These are phyloP conservation scores for Neurospora sp. DNA, from an alignment of 495 filamentous ascomycete genomes.

Conservation along the genomic window DNA sequence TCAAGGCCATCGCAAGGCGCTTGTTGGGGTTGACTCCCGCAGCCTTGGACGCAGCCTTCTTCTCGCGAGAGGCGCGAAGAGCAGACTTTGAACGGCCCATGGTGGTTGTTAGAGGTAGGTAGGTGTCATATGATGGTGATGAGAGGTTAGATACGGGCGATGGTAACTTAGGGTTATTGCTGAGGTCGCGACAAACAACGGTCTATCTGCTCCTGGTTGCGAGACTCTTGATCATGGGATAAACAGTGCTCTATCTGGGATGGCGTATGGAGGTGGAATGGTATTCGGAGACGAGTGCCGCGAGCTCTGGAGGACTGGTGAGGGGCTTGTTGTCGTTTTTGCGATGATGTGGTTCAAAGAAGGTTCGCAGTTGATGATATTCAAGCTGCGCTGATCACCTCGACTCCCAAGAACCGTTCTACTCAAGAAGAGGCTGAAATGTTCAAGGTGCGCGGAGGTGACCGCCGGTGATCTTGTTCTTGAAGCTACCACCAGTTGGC, in stretches of 20 bases:
- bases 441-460: background rate
- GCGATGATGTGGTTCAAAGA: background rate
- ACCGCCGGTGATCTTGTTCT: background rate
- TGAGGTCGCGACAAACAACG: background rate
- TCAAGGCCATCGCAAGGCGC: background rate
- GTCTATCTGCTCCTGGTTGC: background rate
- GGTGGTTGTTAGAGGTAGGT: background rate
- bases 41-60: background rate
- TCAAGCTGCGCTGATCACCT: background rate
- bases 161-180: too few species aligned
- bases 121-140: too few species aligned
- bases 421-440: background rate
- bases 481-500: background rate
- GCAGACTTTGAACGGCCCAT: background rate
- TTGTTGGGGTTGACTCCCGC: background rate
- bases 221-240: background rate
- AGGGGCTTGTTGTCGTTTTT: background rate
- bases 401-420: background rate
- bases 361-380: background rate
- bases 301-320: background rate
- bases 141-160: too few species aligned
- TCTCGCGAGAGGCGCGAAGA: background rate
- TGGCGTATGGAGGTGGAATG: background rate
- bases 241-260: background rate
- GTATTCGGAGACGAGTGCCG: background rate